Conservation (phyloP, 352 stramenopile species). For the Phytophthora nicotianae region DNA sequence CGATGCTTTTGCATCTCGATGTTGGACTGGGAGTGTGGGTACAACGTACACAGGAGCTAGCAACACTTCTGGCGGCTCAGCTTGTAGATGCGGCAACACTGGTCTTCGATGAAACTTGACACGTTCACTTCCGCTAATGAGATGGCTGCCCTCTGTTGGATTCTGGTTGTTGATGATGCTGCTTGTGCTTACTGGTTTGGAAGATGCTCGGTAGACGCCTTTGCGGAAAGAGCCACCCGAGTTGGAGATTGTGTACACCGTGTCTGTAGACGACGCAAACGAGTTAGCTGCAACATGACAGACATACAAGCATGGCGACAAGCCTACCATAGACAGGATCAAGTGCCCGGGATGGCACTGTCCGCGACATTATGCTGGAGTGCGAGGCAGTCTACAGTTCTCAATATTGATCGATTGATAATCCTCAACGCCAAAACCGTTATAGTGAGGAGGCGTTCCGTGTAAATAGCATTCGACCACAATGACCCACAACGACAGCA, state of each 20-base stretch:
- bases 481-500: slow-evolving; percentile 15
- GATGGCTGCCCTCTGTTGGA: slow-evolving; percentile 29
- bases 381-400: slow-evolving; percentile 2
- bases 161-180: slow-evolving; percentile 45
- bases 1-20: slow-evolving; percentile 10
- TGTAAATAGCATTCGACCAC: slow-evolving; percentile 24
- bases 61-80: slow-evolving; percentile 86
- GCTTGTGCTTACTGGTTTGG: slow-evolving; percentile 31
- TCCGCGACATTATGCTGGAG: slow-evolving; percentile 51
- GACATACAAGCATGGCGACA: neutral
- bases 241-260: slow-evolving; percentile 77
- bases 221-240: slow-evolving; percentile 69
- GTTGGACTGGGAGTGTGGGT: slow-evolving; percentile 10
- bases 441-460: slow-evolving; percentile 7
- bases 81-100: slow-evolving; percentile 88
- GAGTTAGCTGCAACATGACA: slow-evolving; percentile 8
- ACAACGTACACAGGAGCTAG: slow-evolving; percentile 64
- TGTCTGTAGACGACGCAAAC: slow-evolving; percentile 43
- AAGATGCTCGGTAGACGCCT: slow-evolving; percentile 53
- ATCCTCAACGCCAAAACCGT: slow-evolving; percentile 18
- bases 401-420: slow-evolving; percentile 16
- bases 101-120: slow-evolving; percentile 91
- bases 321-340: slow-evolving; percentile 79
- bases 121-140: slow-evolving; percentile 75
- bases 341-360: slow-evolving; percentile 63